Evolutionary conservation across 1,284 basidiomycete species (phyloP).

Genomic region (Caloboletus firmus): DNA sequence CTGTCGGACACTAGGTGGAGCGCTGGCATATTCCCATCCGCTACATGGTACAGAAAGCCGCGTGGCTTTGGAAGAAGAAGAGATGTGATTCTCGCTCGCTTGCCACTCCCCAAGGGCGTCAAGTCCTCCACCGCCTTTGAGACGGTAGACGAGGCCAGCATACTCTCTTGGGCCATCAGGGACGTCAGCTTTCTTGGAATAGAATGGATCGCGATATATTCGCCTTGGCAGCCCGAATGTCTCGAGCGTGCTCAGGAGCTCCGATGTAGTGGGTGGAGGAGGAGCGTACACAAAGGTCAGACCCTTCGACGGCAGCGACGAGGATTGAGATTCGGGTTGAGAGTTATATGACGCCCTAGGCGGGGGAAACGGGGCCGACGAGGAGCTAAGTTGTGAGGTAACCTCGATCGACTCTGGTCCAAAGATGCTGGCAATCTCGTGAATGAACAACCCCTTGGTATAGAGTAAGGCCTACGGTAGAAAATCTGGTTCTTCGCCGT

Average conservation of each 20-base stretch:
- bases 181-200: conserved; percentile 72
- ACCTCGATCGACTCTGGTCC: conserved; percentile 12
- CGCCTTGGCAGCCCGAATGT: conserved; percentile 55
- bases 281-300: conserved; percentile 43
- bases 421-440: conserved; percentile 18
- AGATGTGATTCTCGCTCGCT: conserved; percentile 11
- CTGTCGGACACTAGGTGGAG: conserved; percentile 59
- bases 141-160: conserved; percentile 73
- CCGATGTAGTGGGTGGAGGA: conserved; percentile 53
- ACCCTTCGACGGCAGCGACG: not conserved
- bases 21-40: conserved; percentile 79
- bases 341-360: conserved; percentile 25
- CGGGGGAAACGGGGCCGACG: not conserved
- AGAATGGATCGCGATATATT: conserved; percentile 77
- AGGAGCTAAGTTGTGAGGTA: not conserved
- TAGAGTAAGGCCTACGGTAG: conserved; percentile 20
- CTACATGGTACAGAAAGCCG: conserved; percentile 6
- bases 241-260: conserved; percentile 57
- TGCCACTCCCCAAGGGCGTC: conserved; percentile 55
- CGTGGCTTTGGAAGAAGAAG: not conserved
- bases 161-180: conserved; percentile 74
- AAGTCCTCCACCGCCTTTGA: conserved; percentile 63
- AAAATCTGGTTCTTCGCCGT: conserved; percentile 18
- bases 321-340: conserved; percentile 7
- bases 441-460: not conserved